Evolutionary conservation across 1,284 basidiomycete species (phyloP).

Genomic region (Sporisorium iseilematis-ciliati): DNA sequence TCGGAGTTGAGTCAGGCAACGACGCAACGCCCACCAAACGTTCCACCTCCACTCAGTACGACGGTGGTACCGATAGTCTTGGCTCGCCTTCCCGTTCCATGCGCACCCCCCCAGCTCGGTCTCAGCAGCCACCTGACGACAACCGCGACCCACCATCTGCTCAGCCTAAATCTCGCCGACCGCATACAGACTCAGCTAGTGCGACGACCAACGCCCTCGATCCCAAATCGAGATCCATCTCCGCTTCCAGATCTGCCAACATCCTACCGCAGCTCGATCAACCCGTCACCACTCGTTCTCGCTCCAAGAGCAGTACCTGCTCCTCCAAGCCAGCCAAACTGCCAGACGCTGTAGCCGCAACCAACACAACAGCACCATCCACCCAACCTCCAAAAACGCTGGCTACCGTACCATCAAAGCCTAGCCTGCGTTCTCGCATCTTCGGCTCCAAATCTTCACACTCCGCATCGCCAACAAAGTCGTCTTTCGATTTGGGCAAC

Average conservation of each 20-base stretch:
- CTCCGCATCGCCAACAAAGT: constrained; percentile 15
- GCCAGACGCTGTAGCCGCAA: not conserved
- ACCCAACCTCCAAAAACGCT: constrained; percentile 2
- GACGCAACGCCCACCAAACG: constrained; percentile 7
- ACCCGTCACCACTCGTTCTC: constrained; percentile 13
- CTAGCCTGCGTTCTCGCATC: constrained; percentile 40
- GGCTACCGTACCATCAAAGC: constrained; percentile 21
- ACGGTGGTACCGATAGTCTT: not conserved
- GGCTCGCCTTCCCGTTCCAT: not conserved
- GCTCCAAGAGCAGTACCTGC: constrained; percentile 33
- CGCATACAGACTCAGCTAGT: not conserved
- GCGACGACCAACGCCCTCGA: not conserved
- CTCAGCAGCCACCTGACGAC: not conserved
- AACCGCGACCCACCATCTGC: constrained; percentile 4
- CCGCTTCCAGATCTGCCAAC: constrained; percentile 19
- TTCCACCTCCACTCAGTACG: not conserved
- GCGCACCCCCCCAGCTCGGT: not conserved
- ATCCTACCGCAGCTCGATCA: constrained; percentile 11
- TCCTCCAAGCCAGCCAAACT: constrained; percentile 6
- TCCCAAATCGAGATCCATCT: constrained; percentile 12
- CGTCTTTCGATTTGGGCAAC: constrained; percentile 25
- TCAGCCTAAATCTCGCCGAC: not conserved
- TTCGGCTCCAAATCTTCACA: constrained; percentile 41
- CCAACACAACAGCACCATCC: not conserved
- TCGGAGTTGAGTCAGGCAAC: not conserved